Evolutionary conservation across 768 basidiomycete species (phyloP).

Genomic region (Suillus weaverae): DNA sequence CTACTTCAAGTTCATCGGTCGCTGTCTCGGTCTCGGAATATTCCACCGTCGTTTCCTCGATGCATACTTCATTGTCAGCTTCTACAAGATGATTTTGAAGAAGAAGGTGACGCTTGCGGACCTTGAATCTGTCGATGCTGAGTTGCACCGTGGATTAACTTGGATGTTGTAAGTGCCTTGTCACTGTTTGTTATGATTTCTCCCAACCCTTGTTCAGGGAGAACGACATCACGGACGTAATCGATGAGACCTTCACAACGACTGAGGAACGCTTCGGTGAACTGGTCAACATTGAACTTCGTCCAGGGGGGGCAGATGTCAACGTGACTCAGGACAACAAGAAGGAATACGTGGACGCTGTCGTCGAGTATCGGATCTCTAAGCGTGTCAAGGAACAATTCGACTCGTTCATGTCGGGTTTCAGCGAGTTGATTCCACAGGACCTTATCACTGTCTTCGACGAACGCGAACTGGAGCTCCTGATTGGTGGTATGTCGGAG

Average conservation of each 20-base stretch:
- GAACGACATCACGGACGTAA: slow-evolving; percentile 97
- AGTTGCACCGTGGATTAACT: slow-evolving; percentile 89
- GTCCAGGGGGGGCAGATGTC: slow-evolving; percentile 81
- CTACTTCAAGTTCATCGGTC: slow-evolving; percentile 99
- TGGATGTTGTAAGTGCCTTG: slow-evolving; percentile 89
- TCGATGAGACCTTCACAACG: slow-evolving; percentile 97
- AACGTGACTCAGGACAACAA: slow-evolving; percentile 97
- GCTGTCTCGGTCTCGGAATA: slow-evolving; percentile 92
- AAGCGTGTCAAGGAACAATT: slow-evolving; percentile 98
- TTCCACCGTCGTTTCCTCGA: slow-evolving; percentile 99
- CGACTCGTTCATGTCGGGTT: slow-evolving; percentile 99
- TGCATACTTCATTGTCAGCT: slow-evolving; percentile 98
- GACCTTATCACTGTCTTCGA: slow-evolving; percentile 98
- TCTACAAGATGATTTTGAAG: slow-evolving; percentile 99
- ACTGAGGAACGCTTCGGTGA: slow-evolving; percentile 98
- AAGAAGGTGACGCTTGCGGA: slow-evolving; percentile 95
- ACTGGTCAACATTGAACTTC: slow-evolving; percentile 95
- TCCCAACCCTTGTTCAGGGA: slow-evolving; percentile 53
- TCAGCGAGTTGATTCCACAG: slow-evolving; percentile 98
- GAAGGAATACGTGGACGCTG: slow-evolving; percentile 93
- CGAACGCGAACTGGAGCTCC: slow-evolving; percentile 93
- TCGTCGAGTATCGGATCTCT: slow-evolving; percentile 97
- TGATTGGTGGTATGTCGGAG: slow-evolving; percentile 99
- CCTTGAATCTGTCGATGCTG: slow-evolving; percentile 95
- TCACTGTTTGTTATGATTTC: slow-evolving; percentile 2